Conservation (phyloP, 2,329 filamentous ascomycete species). For the Dryadomyces quercivorus region DNA sequence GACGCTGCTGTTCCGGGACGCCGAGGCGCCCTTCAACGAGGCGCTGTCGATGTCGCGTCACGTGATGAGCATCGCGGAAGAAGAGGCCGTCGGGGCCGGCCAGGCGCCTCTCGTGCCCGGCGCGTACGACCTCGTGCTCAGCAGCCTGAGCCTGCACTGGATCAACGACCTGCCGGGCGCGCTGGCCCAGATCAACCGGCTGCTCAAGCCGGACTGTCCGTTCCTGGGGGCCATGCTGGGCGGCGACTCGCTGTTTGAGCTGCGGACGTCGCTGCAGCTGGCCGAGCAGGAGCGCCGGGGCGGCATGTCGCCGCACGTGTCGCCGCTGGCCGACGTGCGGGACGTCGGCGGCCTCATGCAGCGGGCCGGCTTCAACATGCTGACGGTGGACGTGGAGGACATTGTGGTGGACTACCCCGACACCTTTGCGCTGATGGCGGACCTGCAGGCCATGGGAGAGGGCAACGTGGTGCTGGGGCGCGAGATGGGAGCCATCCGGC, state of each 20-base stretch:
- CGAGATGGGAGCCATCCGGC: conserved; percentile 63
- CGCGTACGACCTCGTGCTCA: conserved; percentile 82
- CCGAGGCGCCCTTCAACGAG: conserved; percentile 59
- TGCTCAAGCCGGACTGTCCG: conserved; percentile 80
- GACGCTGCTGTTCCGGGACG: conserved; percentile 69
- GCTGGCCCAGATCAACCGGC: conserved; percentile 70
- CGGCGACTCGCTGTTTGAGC: conserved; percentile 85
- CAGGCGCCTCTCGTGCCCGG: conserved; percentile 58
- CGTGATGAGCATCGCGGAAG: conserved; percentile 59
- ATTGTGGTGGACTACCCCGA: conserved; percentile 92
- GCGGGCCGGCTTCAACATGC: conserved; percentile 82
- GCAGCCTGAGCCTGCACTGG: conserved; percentile 87
- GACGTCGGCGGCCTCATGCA: conserved; percentile 83
- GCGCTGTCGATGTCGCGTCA: conserved; percentile 60
- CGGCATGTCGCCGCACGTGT: conserved; percentile 85
- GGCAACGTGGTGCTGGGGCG: conserved; percentile 78
- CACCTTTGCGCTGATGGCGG: conserved; percentile 80
- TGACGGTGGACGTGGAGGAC: conserved; percentile 95
- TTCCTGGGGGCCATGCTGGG: conserved; percentile 96
- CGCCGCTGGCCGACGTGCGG: conserved; percentile 79
- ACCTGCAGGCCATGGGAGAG: conserved; percentile 94
- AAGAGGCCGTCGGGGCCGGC: conserved; percentile 7
- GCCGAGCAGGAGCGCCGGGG: conserved; percentile 83
- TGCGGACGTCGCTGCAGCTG: conserved; percentile 84
- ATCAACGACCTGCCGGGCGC: conserved; percentile 89